Conservation (phyloP, 768 basidiomycete species). For the Phlegmacium glaucopus region DNA sequence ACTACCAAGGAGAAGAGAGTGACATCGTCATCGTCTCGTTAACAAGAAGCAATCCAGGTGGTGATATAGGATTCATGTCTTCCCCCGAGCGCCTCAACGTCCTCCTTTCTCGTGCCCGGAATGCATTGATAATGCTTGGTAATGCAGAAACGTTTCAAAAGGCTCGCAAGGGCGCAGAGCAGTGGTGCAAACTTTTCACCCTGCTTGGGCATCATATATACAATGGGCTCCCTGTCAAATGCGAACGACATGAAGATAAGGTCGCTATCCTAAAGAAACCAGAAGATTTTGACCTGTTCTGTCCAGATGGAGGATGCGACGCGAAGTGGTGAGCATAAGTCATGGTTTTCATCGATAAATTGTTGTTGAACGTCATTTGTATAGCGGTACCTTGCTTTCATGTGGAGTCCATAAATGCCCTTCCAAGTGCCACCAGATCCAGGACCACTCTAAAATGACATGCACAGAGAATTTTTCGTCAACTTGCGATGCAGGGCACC, state of each 20-base stretch:
- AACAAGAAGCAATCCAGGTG: conserved; percentile 50
- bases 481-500: conserved; percentile 46
- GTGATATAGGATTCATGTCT: conserved; percentile 68
- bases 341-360: background rate
- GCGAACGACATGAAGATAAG: conserved; percentile 49
- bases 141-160: conserved; percentile 54
- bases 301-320: conserved; percentile 63
- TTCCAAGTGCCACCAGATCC: conserved; percentile 57
- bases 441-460: conserved; percentile 49
- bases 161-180: conserved; percentile 44
- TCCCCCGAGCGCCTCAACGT: conserved; percentile 70
- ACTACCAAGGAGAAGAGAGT: conserved; percentile 73
- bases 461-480: conserved; percentile 37
- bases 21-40: conserved; percentile 60
- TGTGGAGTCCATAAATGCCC: conserved; percentile 55
- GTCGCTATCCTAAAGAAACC: conserved; percentile 36
- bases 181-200: conserved; percentile 51
- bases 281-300: conserved; percentile 44
- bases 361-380: background rate
- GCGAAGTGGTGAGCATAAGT: conserved; percentile 48
- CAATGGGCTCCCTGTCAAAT: conserved; percentile 56
- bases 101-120: conserved; percentile 60
- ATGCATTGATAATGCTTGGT: conserved; percentile 62
- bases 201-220: conserved; percentile 47
- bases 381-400: conserved; percentile 43